Evolutionary conservation across 148 eudicot species (phyloP).

Genomic region (Rhododendron ovatum): DNA sequence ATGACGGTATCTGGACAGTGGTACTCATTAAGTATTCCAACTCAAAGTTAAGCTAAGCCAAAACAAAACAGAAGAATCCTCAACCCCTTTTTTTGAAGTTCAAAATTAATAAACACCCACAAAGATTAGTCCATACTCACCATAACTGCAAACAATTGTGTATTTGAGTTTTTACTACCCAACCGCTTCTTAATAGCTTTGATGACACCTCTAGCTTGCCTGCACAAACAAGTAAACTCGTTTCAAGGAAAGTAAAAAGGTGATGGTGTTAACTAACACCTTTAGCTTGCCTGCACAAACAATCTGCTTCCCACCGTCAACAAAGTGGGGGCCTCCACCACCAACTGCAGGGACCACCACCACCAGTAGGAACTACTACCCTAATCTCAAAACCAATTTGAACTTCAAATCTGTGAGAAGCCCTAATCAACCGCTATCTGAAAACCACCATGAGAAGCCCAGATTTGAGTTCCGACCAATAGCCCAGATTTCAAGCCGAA

Average conservation of each 20-base stretch:
- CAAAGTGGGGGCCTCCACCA: too few relatives aligned
- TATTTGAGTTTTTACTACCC: constrained; percentile 67
- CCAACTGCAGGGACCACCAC: too few relatives aligned
- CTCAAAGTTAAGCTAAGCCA: constrained; percentile 1
- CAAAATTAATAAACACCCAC: background rate
- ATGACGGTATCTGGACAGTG: background rate
- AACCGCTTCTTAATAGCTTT: constrained; percentile 88
- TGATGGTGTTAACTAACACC: background rate
- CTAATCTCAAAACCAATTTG: too few relatives aligned
- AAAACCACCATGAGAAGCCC: too few relatives aligned
- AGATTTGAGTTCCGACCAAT: too few relatives aligned
- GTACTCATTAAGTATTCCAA: background rate
- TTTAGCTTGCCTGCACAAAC: too few relatives aligned
- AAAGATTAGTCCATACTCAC: constrained; percentile 36
- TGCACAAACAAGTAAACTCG: constrained; percentile 24
- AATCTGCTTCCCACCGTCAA: too few relatives aligned
- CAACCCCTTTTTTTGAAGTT: background rate
- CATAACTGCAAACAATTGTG: constrained; percentile 76
- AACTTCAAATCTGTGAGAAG: too few relatives aligned
- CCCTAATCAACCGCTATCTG: too few relatives aligned
- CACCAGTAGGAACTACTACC: too few relatives aligned
- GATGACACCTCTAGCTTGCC: constrained; percentile 85
- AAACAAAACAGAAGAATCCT: background rate
- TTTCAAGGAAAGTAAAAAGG: background rate
- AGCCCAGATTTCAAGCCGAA: too few relatives aligned